Conservation (phyloP, 2,329 filamentous ascomycete genomes). For the Scolecobasidium constrictum region DNA sequence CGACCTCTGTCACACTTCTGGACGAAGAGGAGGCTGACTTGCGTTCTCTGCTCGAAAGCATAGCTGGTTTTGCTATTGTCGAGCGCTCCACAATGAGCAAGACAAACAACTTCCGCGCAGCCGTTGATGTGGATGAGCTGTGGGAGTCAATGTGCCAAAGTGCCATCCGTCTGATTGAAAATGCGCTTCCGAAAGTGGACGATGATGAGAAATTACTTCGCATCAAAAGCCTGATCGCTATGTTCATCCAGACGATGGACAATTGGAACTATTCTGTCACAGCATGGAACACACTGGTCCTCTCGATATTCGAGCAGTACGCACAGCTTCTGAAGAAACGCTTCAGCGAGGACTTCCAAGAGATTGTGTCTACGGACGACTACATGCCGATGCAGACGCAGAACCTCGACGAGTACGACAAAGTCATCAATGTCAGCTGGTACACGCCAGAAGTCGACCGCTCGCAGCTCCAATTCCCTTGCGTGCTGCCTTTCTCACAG, state of each 20-base stretch:
- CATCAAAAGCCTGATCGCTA: conserved; percentile 81
- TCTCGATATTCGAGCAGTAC: conserved; percentile 90
- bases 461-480: conserved; percentile 76
- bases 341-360: conserved; percentile 93
- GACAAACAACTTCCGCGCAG: conserved; percentile 69
- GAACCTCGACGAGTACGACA: conserved; percentile 81
- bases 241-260: conserved; percentile 99
- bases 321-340: conserved; percentile 79
- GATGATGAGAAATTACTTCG: conserved; percentile 88
- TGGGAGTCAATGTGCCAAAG: conserved; percentile 98
- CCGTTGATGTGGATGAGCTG: conserved; percentile 84
- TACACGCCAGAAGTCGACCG: conserved; percentile 72
- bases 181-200: conserved; percentile 65
- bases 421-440: conserved; percentile 94
- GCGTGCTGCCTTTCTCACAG: conserved; percentile 92
- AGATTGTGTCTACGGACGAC: conserved; percentile 84
- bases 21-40: conserved; percentile 76
- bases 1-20: conserved; percentile 61
- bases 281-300: conserved; percentile 69
- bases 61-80: conserved; percentile 92
- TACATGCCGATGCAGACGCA: conserved; percentile 99
- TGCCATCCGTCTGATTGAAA: conserved; percentile 70
- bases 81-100: conserved; percentile 88
- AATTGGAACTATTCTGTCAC: conserved; percentile 83
- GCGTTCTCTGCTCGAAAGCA: conserved; percentile 85